Evolutionary conservation across 768 basidiomycete species (phyloP).

Genomic region (Phaffia australis): DNA sequence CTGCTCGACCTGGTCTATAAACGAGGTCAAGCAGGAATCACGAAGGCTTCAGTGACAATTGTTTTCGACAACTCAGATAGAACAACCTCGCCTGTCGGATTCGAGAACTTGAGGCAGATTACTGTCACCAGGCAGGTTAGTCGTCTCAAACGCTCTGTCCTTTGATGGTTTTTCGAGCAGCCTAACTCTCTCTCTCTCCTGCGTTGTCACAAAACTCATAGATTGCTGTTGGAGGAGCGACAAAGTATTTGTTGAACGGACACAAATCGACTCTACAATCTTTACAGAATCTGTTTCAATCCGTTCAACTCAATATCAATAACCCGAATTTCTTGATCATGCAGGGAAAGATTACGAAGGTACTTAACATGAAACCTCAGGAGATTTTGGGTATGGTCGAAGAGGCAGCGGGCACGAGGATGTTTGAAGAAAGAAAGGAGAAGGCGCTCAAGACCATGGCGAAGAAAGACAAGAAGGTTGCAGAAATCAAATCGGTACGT

Average conservation of each 20-base stretch:
- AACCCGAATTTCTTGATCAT: constrained; percentile 99
- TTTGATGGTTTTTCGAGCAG: neutral
- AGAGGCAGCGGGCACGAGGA: constrained; percentile 93
- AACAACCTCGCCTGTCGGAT: constrained; percentile 67
- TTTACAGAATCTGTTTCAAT: constrained; percentile 85
- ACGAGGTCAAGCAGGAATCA: constrained; percentile 91
- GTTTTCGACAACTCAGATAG: constrained; percentile 96
- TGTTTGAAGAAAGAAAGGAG: constrained; percentile 98
- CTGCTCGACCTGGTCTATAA: constrained; percentile 98
- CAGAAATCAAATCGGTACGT: constrained; percentile 59
- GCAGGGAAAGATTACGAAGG: constrained; percentile 99
- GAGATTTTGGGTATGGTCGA: constrained; percentile 98
- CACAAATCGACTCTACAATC: constrained; percentile 78
- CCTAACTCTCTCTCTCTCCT: neutral
- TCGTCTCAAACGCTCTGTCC: constrained; percentile 2
- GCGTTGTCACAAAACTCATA: constrained; percentile 34
- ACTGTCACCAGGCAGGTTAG: constrained; percentile 90
- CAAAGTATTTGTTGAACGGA: constrained; percentile 91
- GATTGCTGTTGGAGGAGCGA: constrained; percentile 85
- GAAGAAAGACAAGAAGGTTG: constrained; percentile 92
- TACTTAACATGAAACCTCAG: constrained; percentile 93
- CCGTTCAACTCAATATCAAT: constrained; percentile 97
- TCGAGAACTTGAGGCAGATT: constrained; percentile 70
- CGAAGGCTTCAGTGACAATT: constrained; percentile 94
- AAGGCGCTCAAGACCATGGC: constrained; percentile 91